These are phyloP conservation scores for Phytopythium vexans DNA, from an alignment of 352 stramenopile genomes.

Conservation along the genomic window DNA sequence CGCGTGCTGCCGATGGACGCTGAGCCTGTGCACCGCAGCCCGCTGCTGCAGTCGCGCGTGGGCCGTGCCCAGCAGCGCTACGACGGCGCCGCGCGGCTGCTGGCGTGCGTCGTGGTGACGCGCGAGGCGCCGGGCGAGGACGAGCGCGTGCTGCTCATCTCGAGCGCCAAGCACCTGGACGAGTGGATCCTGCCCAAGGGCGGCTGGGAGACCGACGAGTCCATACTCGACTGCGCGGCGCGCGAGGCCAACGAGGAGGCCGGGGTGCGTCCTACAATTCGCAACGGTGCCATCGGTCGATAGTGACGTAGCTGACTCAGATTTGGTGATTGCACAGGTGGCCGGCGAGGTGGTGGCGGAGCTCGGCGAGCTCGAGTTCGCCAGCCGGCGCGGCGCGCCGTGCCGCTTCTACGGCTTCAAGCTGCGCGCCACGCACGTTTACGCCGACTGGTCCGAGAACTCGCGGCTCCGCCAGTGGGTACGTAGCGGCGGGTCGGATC, in stretches of 20 bases:
- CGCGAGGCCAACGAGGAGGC: slow-evolving; percentile 94
- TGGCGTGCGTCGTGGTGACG: slow-evolving; percentile 51
- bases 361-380: slow-evolving; percentile 47
- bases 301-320: neutral
- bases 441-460: slow-evolving; percentile 55
- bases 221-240: slow-evolving; percentile 84
- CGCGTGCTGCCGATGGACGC: no score
- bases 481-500: no score
- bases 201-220: slow-evolving; percentile 95
- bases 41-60: slow-evolving; percentile 43
- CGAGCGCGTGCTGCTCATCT: slow-evolving; percentile 78
- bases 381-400: slow-evolving; percentile 36
- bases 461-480: slow-evolving; percentile 55
- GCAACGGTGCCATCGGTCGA: neutral
- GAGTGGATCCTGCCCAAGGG: slow-evolving; percentile 97
- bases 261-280: slow-evolving; percentile 46
- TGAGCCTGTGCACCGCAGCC: no score
- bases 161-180: slow-evolving; percentile 78
- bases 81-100: slow-evolving; percentile 47
- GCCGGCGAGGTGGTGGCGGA: slow-evolving; percentile 30
- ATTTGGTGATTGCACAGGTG: slow-evolving; percentile 22
- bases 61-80: slow-evolving; percentile 70
- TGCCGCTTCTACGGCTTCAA: slow-evolving; percentile 55
- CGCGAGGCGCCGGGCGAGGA: neutral
- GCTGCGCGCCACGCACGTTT: slow-evolving; percentile 31